Percentiles rank a stretch among this genome's conserved stretches.
Conservation (phyloP, 805 yeast species). For the Lachancea nothofagi region DNA sequence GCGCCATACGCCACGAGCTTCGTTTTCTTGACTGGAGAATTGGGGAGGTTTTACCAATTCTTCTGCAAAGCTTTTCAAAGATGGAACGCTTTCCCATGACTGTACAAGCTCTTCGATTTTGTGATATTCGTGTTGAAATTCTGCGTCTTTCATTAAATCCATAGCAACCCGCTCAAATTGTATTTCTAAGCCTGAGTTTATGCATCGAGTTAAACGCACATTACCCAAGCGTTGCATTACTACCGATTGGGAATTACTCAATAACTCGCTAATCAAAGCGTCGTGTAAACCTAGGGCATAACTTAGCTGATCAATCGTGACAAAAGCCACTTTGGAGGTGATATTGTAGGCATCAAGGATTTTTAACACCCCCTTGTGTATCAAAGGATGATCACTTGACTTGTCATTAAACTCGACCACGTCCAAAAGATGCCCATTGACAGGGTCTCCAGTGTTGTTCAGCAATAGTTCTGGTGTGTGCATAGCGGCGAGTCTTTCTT, state of each 20-base stretch:
- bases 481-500: not conserved
- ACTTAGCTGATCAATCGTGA: conserved; percentile 8
- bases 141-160: conserved; percentile 4
- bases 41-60: conserved; percentile 5
- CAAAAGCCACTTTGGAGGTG: conserved; percentile 8
- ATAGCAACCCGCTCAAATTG: conserved; percentile 6
- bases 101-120: conserved; percentile 9
- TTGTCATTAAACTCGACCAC: conserved; percentile 7
- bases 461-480: conserved; percentile 5
- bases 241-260: conserved; percentile 1
- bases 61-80: conserved; percentile 3
- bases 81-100: conserved; percentile 4
- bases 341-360: conserved; percentile 7
- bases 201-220: conserved; percentile 7
- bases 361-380: conserved; percentile 2
- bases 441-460: conserved; percentile 8
- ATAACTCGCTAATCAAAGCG: conserved; percentile 2
- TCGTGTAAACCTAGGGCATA: conserved; percentile 1
- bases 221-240: conserved; percentile 5
- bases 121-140: conserved; percentile 6
- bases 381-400: not conserved
- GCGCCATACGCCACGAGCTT: conserved; percentile 9
- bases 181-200: conserved; percentile 7
- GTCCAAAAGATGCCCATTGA: conserved; percentile 10
- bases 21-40: conserved; percentile 6